Evolutionary conservation across 2,329 filamentous ascomycete species (phyloP).

Genomic region (Lasiodiplodia hormozganensis): DNA sequence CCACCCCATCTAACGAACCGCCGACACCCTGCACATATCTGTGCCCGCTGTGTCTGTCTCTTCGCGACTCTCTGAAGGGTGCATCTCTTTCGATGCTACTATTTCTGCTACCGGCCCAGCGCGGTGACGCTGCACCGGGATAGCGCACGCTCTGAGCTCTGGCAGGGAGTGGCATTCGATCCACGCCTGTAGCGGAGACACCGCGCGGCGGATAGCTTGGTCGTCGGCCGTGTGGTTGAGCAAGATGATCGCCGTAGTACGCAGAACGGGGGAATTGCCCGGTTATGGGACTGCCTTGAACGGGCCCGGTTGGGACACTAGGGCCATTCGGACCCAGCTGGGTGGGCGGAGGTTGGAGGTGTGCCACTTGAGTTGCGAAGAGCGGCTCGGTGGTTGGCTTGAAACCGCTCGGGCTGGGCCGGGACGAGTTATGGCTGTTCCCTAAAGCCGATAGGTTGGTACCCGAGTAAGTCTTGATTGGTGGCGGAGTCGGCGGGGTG

Average conservation of each 20-base stretch:
- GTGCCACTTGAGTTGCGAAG: constrained; percentile 55
- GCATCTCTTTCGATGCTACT: constrained; percentile 20
- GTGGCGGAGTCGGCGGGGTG: constrained; percentile 18
- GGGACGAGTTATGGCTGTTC: constrained; percentile 26
- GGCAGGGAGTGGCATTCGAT: neutral
- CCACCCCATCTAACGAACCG: constrained; percentile 28
- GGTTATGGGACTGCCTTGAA: neutral
- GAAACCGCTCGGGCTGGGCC: constrained; percentile 40
- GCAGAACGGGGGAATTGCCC: constrained; percentile 2
- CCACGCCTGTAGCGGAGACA: neutral
- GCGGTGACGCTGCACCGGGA: constrained; percentile 12
- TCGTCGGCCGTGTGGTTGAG: neutral
- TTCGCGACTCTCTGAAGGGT: constrained; percentile 1
- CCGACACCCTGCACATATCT: constrained; percentile 16
- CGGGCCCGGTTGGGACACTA: constrained; percentile 46
- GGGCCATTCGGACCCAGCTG: constrained; percentile 33
- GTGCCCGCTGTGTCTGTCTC: constrained; percentile 4
- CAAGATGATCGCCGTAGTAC: constrained; percentile 19
- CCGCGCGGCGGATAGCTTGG: constrained; percentile 25
- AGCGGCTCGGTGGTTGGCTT: constrained; percentile 54
- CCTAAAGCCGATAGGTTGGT: constrained; percentile 33
- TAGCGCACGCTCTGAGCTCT: constrained; percentile 25
- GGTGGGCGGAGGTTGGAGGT: constrained; percentile 40
- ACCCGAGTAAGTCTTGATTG: constrained; percentile 27
- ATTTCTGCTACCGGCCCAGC: constrained; percentile 16